Evolutionary conservation across 106 monocot genomes (phyloP).

Genomic region (Dendrobium catenatum): DNA sequence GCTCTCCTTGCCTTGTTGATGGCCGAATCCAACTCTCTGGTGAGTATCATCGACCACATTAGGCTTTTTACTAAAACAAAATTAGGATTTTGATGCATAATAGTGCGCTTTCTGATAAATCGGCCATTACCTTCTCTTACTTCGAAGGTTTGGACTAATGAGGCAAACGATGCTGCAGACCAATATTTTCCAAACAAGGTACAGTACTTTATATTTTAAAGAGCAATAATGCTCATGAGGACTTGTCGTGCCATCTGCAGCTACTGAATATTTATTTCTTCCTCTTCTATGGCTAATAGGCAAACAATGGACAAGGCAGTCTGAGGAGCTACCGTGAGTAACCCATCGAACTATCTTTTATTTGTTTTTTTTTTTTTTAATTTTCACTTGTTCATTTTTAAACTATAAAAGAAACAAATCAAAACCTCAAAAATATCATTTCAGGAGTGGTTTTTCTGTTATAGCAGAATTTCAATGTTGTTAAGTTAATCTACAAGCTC

Average conservation of each 20-base stretch:
- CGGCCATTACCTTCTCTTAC: neutral
- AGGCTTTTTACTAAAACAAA: neutral
- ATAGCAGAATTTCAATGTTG: too few relatives aligned
- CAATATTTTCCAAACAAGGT: neutral
- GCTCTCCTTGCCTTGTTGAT: neutral
- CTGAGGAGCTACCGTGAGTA: slow-evolving; percentile 38
- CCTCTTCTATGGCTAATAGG: neutral
- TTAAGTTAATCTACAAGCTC: neutral
- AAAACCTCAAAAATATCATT: neutral
- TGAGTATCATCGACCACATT: neutral
- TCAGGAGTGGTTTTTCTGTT: neutral
- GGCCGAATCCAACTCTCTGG: slow-evolving; percentile 1
- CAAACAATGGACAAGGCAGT: slow-evolving; percentile 27
- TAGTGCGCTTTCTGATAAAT: neutral
- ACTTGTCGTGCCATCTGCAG: neutral
- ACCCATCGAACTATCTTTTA: neutral
- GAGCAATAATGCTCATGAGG: neutral
- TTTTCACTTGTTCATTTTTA: neutral
- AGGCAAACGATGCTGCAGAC: neutral
- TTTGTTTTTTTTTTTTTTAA: neutral
- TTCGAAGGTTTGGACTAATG: slow-evolving; percentile 5
- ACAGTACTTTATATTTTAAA: neutral
- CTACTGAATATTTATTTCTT: neutral
- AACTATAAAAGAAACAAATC: neutral
- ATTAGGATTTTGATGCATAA: neutral